Evolutionary conservation across 208 protist genomes (phyloP), one percentile per base, ranked within the genome.

Genomic region (Wallacemonas sp.): DNA sequence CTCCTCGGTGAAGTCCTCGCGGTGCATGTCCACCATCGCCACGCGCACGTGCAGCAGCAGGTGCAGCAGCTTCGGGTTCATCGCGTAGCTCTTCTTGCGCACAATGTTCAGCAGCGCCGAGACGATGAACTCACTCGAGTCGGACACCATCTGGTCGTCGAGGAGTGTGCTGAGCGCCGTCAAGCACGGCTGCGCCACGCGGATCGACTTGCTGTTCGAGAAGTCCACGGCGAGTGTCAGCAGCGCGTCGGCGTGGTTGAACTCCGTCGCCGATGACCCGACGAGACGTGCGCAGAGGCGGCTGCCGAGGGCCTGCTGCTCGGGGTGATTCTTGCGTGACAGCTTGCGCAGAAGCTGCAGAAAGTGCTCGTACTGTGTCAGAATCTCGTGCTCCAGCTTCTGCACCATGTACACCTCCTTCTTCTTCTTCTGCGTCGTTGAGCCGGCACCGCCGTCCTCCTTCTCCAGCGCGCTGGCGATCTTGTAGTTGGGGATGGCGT

Each of bases 301-400:
- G 72, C 92, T 96, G 21, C 92, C 92, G n/a, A 96, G 85, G 19
- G 92, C 92, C 74, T 96, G 92, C 70, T 96, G 92, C 74, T 96
- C 88, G 5, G 92, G 92, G 74, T 96, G 92, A 21, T 76, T 74
- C 74, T 96, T 96, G 30, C 80, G 74, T 16, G 78, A 87, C 24
- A 96, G 77, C 65, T 88, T 87, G 11, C 88, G 88, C 56, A 96
- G 78, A n/a, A 96, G 78, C 63, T 96, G 92, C 29, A 96, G 79
- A 56, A 96, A 96, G 73, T 96, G 92, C 56, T 92, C 88, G 70
- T 96, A 96, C 67, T 96, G 92, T 11, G 78, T 92, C 32, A 96
- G 77, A 26, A 96, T 77, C 67, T 96, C 92, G 65, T 96, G 88
- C 70, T 96, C 92, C 12, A 96, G 77, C 73, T 85, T 84, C 62